These are phyloP conservation scores for Globisporangium paddicum DNA, from an alignment of 352 stramenopile genomes.

Conservation along the genomic window DNA sequence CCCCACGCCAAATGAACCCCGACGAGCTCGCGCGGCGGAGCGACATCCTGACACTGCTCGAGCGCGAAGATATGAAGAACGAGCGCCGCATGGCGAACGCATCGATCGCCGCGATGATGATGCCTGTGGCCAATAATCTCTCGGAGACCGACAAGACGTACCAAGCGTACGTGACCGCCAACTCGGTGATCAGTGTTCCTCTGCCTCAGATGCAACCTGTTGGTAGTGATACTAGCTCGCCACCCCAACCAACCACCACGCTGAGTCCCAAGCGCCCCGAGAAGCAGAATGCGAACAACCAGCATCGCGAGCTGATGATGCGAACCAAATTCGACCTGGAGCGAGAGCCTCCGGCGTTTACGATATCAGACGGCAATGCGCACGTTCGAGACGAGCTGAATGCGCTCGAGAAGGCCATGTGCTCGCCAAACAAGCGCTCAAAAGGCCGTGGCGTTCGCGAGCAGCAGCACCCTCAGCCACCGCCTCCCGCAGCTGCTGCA, in stretches of 20 bases:
- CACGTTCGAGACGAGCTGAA: constrained; percentile 23
- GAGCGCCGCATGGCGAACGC: constrained; percentile 28
- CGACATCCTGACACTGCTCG: constrained; percentile 45
- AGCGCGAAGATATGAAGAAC: constrained; percentile 24
- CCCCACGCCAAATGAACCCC: constrained; percentile 39
- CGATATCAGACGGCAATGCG: constrained; percentile 29
- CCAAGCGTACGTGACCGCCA: constrained; percentile 31
- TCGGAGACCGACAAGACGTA: constrained; percentile 25
- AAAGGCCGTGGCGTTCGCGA: constrained; percentile 2
- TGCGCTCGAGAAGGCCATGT: constrained; percentile 18
- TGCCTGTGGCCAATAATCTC: constrained; percentile 9
- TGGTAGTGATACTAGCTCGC: not conserved
- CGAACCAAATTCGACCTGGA: constrained; percentile 48
- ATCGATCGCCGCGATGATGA: constrained; percentile 25
- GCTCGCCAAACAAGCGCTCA: constrained; percentile 30
- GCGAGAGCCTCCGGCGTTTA: constrained; percentile 24
- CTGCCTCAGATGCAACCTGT: not conserved
- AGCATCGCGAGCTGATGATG: not conserved
- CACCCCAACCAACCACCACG: not conserved
- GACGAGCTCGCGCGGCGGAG: constrained; percentile 43
- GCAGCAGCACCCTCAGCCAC: not conserved
- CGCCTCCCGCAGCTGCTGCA: not conserved
- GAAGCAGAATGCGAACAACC: constrained; percentile 2
- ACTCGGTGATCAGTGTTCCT: constrained; percentile 25
- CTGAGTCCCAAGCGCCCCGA: constrained; percentile 12